Evolutionary conservation across 805 yeast species (phyloP).

Genomic region (Suhomyces vadensis): DNA sequence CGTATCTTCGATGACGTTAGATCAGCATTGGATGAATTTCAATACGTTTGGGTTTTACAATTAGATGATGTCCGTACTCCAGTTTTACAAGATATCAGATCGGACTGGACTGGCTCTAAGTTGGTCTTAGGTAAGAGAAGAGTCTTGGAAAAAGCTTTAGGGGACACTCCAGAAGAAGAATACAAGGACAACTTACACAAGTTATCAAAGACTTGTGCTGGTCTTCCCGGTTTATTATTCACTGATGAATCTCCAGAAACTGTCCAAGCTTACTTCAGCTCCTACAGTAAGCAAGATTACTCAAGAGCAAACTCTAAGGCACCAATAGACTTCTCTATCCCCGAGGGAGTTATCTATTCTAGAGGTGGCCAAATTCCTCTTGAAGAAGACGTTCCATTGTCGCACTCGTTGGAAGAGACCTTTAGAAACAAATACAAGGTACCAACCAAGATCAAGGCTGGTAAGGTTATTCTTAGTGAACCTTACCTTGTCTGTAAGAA

Average conservation of each 20-base stretch:
- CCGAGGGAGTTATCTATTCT: constrained; percentile 88
- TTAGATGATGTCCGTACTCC: constrained; percentile 95
- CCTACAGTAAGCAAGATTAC: constrained; percentile 77
- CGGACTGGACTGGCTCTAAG: constrained; percentile 90
- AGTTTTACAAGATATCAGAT: constrained; percentile 88
- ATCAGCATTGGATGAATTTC: constrained; percentile 71
- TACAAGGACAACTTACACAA: constrained; percentile 80
- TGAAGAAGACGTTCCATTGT: constrained; percentile 95
- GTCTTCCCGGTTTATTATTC: constrained; percentile 84
- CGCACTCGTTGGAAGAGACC: constrained; percentile 93
- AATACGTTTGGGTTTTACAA: constrained; percentile 80
- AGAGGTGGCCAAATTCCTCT: constrained; percentile 89
- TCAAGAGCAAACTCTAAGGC: constrained; percentile 87
- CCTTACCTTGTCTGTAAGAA: constrained; percentile 78
- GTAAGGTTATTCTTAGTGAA: constrained; percentile 76
- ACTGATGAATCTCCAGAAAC: constrained; percentile 87
- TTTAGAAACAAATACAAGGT: constrained; percentile 84
- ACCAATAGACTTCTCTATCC: constrained; percentile 81
- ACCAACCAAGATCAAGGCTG: constrained; percentile 87
- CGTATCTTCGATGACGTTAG: constrained; percentile 90
- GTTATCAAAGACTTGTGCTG: constrained; percentile 62
- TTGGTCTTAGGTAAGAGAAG: constrained; percentile 88
- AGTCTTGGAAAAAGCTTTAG: constrained; percentile 90
- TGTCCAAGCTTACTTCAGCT: constrained; percentile 83
- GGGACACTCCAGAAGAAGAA: constrained; percentile 85